phyloP scores from a whole-genome alignment of 495 filamentous ascomycete species.

The Xylaria intraflava region DNA sequence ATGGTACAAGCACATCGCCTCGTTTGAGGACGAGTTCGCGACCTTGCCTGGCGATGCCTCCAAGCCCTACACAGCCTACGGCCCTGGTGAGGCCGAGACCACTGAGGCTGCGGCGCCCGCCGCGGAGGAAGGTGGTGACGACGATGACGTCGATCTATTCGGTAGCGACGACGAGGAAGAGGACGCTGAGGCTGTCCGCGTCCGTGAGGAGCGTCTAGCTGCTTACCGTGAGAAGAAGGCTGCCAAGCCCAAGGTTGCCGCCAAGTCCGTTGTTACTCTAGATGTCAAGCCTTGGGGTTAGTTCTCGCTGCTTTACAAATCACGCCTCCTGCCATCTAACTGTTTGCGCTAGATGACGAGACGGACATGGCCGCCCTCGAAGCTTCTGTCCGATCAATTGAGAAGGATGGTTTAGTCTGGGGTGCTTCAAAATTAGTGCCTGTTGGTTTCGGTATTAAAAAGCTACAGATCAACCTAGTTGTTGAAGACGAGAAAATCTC shows the following conservation, averaged over 20 bases:
- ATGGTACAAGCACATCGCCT: constrained; percentile 98
- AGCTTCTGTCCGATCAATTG: constrained; percentile 74
- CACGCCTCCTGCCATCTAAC: constrained; percentile 17
- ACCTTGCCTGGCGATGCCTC: constrained; percentile 87
- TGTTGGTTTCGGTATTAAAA: constrained; percentile 97
- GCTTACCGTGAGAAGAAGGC: constrained; percentile 98
- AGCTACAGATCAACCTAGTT: constrained; percentile 97
- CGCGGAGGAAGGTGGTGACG: constrained; percentile 51
- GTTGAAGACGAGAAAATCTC: constrained; percentile 97
- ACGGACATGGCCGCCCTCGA: constrained; percentile 81
- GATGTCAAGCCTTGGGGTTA: constrained; percentile 99
- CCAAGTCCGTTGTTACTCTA: constrained; percentile 91
- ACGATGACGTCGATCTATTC: constrained; percentile 85
- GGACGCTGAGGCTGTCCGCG: constrained; percentile 72
- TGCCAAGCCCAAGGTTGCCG: constrained; percentile 77
- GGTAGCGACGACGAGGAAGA: constrained; percentile 87
- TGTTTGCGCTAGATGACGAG: constrained; percentile 62
- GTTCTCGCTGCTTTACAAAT: constrained; percentile 24
- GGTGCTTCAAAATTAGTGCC: constrained; percentile 84
- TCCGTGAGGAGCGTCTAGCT: constrained; percentile 81
- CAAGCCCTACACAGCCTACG: constrained; percentile 81
- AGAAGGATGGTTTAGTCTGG: constrained; percentile 93
- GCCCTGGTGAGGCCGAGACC: constrained; percentile 69
- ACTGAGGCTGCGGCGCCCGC: constrained; percentile 78
- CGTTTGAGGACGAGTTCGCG: constrained; percentile 84